phyloP scores from a whole-genome alignment of 2,329 filamentous ascomycete species.

The Pseudogymnoascus sp. region DNA sequence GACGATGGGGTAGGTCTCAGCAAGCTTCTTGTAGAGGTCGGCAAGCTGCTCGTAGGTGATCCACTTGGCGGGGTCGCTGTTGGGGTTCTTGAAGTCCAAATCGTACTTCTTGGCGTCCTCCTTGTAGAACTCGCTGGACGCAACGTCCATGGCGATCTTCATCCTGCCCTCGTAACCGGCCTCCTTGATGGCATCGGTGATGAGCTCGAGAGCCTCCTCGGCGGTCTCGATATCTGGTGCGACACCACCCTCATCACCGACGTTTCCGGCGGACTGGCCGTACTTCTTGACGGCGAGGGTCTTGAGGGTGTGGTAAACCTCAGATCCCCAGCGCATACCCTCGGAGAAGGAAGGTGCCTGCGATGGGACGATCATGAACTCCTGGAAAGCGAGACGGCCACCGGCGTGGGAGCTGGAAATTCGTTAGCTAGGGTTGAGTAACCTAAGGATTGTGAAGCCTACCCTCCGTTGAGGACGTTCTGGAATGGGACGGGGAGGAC shows the following conservation, averaged over 20 bases:
- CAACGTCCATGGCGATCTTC: slow-evolving; percentile 98
- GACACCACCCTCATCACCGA: slow-evolving; percentile 99
- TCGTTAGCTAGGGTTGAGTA: slow-evolving; percentile 14
- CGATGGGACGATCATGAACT: slow-evolving; percentile 91
- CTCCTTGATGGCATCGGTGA: slow-evolving; percentile 87
- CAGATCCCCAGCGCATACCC: slow-evolving; percentile 89
- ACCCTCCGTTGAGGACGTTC: slow-evolving; percentile 78
- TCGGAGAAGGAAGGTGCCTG: slow-evolving; percentile 86
- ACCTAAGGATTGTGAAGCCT: slow-evolving; percentile 24
- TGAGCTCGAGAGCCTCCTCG: slow-evolving; percentile 93
- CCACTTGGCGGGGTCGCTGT: slow-evolving; percentile 94
- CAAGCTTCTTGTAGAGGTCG: slow-evolving; percentile 77
- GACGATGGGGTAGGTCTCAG: slow-evolving; percentile 96
- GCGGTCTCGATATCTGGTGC: slow-evolving; percentile 97
- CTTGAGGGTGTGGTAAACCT: slow-evolving; percentile 99
- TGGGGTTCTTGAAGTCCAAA: slow-evolving; percentile 99
- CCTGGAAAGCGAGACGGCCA: slow-evolving; percentile 90
- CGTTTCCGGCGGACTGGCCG: slow-evolving; percentile 96
- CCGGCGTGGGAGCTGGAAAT: slow-evolving; percentile 77
- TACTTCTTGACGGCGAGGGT: slow-evolving; percentile 97
- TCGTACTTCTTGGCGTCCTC: slow-evolving; percentile 97
- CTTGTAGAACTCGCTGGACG: slow-evolving; percentile 99
- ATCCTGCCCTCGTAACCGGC: slow-evolving; percentile 94
- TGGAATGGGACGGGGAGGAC: slow-evolving; percentile 87
- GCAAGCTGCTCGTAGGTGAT: slow-evolving; percentile 97